These are phyloP conservation scores for Ceriops decandra DNA, from an alignment of 345 rosid genomes.

Conservation along the genomic window DNA sequence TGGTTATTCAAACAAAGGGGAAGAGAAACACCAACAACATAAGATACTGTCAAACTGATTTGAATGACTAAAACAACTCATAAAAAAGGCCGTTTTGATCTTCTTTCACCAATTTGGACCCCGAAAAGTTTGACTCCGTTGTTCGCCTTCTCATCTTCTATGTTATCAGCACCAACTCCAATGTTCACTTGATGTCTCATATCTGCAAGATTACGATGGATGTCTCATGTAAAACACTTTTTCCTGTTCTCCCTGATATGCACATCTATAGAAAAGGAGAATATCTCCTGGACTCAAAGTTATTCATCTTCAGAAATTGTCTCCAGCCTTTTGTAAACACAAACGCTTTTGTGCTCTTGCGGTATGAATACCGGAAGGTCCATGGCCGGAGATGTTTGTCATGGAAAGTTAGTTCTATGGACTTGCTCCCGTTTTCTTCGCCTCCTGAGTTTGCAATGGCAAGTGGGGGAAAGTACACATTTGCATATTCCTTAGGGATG, in stretches of 20 bases:
- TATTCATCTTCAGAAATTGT: slow-evolving; percentile 22
- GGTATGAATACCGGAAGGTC: slow-evolving; percentile 24
- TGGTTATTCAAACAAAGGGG: too few species aligned
- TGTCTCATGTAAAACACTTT: slow-evolving; percentile 22
- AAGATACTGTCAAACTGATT: too few species aligned
- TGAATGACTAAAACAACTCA: too few species aligned
- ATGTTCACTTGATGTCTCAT: not conserved
- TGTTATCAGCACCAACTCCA: not conserved
- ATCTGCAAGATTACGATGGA: not conserved
- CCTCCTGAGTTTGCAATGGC: not conserved
- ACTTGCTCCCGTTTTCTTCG: not conserved
- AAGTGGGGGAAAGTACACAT: slow-evolving; percentile 13
- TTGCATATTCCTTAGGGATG: slow-evolving; percentile 22
- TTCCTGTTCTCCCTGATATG: not conserved
- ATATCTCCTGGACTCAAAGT: slow-evolving; percentile 15
- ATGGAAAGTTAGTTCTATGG: slow-evolving; percentile 12
- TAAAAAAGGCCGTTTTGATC: not conserved
- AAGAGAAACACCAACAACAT: too few species aligned
- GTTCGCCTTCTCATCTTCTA: slow-evolving; percentile 1
- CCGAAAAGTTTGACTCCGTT: slow-evolving; percentile 14
- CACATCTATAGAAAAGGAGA: slow-evolving; percentile 16
- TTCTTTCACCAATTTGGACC: slow-evolving; percentile 9
- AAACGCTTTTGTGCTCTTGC: slow-evolving; percentile 13
- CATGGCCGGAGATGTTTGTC: slow-evolving; percentile 15
- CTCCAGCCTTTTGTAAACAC: slow-evolving; percentile 25